phyloP scores from a whole-genome alignment of 164 flowering plant genomes.

The Tetrastigma voinierianum region DNA sequence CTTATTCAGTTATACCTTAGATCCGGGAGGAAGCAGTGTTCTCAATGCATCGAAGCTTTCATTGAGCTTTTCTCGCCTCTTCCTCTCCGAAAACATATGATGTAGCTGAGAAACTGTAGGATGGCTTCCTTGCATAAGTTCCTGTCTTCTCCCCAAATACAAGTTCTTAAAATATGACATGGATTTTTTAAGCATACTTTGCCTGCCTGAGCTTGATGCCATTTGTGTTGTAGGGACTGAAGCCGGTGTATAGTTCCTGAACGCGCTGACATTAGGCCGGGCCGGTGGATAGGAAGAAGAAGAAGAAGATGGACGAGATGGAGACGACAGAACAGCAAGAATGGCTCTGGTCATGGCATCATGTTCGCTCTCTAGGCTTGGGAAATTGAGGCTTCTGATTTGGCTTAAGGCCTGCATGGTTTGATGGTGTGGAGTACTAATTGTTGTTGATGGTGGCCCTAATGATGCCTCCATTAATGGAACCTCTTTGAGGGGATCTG shows the following conservation, averaged over 20 bases:
- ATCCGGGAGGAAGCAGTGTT: constrained; percentile 75
- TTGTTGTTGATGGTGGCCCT: constrained; percentile 7
- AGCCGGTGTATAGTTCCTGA: constrained; percentile 32
- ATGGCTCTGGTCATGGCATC: constrained; percentile 61
- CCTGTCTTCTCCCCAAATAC: constrained; percentile 24
- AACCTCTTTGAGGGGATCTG: constrained; percentile 8
- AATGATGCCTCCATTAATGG: constrained; percentile 15
- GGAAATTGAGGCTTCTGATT: constrained; percentile 20
- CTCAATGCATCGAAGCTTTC: constrained; percentile 69
- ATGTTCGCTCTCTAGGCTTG: constrained; percentile 32
- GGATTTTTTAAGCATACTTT: constrained; percentile 41
- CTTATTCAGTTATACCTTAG: constrained; percentile 53
- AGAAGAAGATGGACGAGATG: constrained; percentile 36
- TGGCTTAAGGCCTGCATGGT: constrained; percentile 20
- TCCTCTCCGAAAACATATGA: constrained; percentile 85
- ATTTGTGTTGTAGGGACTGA: constrained; percentile 6
- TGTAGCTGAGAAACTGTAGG: constrained; percentile 56
- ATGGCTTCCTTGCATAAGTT: constrained; percentile 24
- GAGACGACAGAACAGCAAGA: constrained; percentile 58
- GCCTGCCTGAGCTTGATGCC: constrained; percentile 16
- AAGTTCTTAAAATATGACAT: constrained; percentile 40
- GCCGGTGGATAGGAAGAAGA: constrained; percentile 19
- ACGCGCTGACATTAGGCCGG: constrained; percentile 38
- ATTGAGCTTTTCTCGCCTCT: constrained; percentile 76
- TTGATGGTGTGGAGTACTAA: constrained; percentile 12